Conservation (phyloP, 805 yeast genomes). For the Candida sakaeoensis region DNA sequence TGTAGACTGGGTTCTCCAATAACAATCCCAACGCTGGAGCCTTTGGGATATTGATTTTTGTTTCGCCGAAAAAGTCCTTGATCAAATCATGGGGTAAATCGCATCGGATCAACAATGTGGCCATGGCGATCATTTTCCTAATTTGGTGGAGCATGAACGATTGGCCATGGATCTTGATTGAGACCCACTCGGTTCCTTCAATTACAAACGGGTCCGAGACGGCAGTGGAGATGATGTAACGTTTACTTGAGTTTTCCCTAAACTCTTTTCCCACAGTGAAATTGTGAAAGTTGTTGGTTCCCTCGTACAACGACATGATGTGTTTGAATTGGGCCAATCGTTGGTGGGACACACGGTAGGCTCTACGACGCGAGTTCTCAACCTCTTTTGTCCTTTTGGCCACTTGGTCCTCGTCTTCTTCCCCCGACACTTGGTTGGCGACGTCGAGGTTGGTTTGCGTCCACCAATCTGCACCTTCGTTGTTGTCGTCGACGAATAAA, state of each 20-base stretch:
- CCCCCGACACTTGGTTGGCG: constrained; percentile 17
- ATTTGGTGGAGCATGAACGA: constrained; percentile 98
- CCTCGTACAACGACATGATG: constrained; percentile 71
- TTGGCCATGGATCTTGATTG: constrained; percentile 95
- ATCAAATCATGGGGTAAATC: constrained; percentile 81
- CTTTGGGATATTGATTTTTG: constrained; percentile 86
- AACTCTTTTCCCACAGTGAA: constrained; percentile 78
- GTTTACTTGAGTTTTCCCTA: constrained; percentile 78
- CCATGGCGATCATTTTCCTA: constrained; percentile 97
- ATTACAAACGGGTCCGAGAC: constrained; percentile 89
- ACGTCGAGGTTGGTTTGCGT: constrained; percentile 35
- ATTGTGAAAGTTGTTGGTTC: constrained; percentile 90
- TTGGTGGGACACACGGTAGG: constrained; percentile 60
- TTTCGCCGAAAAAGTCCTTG: constrained; percentile 67
- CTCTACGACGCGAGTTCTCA: constrained; percentile 66
- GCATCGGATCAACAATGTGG: constrained; percentile 76
- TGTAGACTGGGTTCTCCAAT: constrained; percentile 89
- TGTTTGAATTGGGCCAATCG: constrained; percentile 61
- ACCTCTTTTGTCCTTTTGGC: constrained; percentile 53
- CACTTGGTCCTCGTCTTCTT: constrained; percentile 16
- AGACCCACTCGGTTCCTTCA: constrained; percentile 93
- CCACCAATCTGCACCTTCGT: constrained; percentile 80
- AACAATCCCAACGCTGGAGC: constrained; percentile 95
- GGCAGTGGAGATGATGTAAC: constrained; percentile 75
- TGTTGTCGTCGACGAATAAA: constrained; percentile 49